Base-by-base conservation (phyloP, 345 rosid species). In the Excoecaria agallocha region DNA sequence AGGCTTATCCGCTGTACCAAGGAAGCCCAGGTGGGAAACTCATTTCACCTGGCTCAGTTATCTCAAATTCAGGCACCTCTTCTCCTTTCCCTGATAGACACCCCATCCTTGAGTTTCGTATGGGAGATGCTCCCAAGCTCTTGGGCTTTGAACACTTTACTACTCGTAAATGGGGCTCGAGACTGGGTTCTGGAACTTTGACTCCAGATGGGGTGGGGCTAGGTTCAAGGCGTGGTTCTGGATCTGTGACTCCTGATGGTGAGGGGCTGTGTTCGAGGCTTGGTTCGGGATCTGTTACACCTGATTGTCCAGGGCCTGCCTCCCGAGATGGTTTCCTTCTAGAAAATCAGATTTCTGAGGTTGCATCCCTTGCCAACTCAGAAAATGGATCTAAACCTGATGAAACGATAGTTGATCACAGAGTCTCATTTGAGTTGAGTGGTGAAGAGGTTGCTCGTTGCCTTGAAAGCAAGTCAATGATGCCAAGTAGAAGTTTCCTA, bases 391-490 rank as follows among this genome's bases (percentile, higher is more conserved):
- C 85, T 7, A 87, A 81, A 78, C 76, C 50, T 19, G 79, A 79
- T 25, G 91, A 86, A 19, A 73, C 57, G 35, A 68, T 83, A 43
- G 78, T 84, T 60, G 82, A 85, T 69, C 96, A 92, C 76, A 87
- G 98, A 81, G 96, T 94, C 56, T 94, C 97, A 1, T 94, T 94
- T 62, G 98, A 94, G 87, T 77, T 94, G 78, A 92, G 93, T 39
- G 96, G 98, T 8, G 98, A 94, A 83, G 98, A 94, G 68, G 96
- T 94, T 66, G 98, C 96, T 0, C 93, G 91, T 57, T 90, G 97
- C 85, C 88, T 94, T 61, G 91, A 89, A 17, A 92, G 69, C 67
- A 90, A 86, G 75, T 80, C 90, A 12, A 71, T 62, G 54, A 48
- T 77, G n/a, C 73, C 84, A 9, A 48, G 65, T 22, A 85, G 90